Evolutionary conservation across 345 rosid genomes (phyloP).

Genomic region (Turritis glabra): DNA sequence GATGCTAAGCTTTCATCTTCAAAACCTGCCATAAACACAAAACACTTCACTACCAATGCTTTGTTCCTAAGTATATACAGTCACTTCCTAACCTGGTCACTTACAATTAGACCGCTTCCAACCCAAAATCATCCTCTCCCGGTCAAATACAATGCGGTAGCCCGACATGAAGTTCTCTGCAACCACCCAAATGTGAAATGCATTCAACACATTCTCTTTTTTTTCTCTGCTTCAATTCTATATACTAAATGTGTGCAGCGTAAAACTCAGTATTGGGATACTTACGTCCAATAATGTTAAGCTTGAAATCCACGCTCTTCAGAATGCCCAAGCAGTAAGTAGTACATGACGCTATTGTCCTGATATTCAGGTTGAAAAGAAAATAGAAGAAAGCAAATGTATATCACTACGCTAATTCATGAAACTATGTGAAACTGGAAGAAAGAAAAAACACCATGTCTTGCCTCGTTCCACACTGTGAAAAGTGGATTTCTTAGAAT

Average conservation of each 20-base stretch:
- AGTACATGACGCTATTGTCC: slow-evolving; percentile 43
- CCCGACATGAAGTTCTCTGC: slow-evolving; percentile 73
- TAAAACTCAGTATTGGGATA: slow-evolving; percentile 36
- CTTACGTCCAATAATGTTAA: slow-evolving; percentile 89
- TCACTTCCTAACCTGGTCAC: slow-evolving; percentile 23
- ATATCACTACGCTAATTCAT: not conserved
- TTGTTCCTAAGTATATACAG: not conserved
- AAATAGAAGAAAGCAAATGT: slow-evolving; percentile 1
- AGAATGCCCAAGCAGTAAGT: slow-evolving; percentile 77
- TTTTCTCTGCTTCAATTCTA: not conserved
- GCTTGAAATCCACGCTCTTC: slow-evolving; percentile 36
- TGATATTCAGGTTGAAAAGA: slow-evolving; percentile 29
- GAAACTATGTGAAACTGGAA: not conserved
- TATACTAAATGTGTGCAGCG: not conserved
- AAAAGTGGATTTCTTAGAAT: slow-evolving; percentile 8
- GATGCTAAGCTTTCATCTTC: slow-evolving; percentile 26
- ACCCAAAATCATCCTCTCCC: slow-evolving; percentile 61
- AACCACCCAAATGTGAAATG: not conserved
- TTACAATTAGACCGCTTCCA: slow-evolving; percentile 73
- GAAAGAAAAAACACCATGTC: not conserved
- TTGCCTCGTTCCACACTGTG: not conserved
- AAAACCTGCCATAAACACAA: slow-evolving; percentile 28
- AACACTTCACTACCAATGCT: not conserved
- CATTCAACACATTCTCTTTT: not conserved
- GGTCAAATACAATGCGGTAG: slow-evolving; percentile 60